Conservation (phyloP, 192 early-diverging fungal genomes). For the Blastocladiella britannica region DNA sequence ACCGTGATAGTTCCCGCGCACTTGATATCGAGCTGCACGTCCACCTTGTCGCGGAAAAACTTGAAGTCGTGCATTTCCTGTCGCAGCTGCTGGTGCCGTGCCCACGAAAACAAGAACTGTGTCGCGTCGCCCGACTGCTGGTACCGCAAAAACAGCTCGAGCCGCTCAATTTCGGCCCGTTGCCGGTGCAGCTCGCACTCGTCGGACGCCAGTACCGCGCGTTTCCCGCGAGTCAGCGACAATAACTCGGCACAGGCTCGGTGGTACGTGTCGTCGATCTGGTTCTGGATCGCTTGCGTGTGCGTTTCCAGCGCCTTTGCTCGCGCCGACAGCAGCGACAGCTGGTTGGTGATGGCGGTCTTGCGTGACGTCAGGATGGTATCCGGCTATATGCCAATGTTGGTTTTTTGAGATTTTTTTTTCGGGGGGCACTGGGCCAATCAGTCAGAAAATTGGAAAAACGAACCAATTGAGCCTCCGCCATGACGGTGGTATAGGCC, state of each 20-base stretch:
- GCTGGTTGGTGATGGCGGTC: conserved; percentile 28
- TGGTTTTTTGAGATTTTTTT: no score
- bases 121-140: conserved; percentile 33
- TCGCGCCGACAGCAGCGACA: conserved; percentile 22
- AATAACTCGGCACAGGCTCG: conserved; percentile 21
- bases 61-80: conserved; percentile 32
- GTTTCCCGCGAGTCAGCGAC: conserved; percentile 20
- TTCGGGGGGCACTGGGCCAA: no score
- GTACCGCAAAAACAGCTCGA: conserved; percentile 35
- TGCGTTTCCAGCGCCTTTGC: conserved; percentile 32
- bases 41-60: conserved; percentile 27
- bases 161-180: conserved; percentile 24
- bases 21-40: conserved; percentile 33
- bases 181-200: conserved; percentile 33
- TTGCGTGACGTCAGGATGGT: conserved; percentile 21
- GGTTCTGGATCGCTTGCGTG: conserved; percentile 16
- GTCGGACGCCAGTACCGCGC: conserved; percentile 32
- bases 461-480: conserved; percentile 25
- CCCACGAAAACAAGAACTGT: conserved; percentile 30
- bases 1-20: conserved; percentile 2
- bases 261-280: conserved; percentile 33
- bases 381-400: conserved; percentile 24
- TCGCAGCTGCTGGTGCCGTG: conserved; percentile 22
- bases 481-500: conserved; percentile 26
- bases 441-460: background rate